Percentiles rank a stretch among this genome's conserved stretches.
Conservation (phyloP, 2,329 filamentous ascomycete species). For the Onygenales sp. region DNA sequence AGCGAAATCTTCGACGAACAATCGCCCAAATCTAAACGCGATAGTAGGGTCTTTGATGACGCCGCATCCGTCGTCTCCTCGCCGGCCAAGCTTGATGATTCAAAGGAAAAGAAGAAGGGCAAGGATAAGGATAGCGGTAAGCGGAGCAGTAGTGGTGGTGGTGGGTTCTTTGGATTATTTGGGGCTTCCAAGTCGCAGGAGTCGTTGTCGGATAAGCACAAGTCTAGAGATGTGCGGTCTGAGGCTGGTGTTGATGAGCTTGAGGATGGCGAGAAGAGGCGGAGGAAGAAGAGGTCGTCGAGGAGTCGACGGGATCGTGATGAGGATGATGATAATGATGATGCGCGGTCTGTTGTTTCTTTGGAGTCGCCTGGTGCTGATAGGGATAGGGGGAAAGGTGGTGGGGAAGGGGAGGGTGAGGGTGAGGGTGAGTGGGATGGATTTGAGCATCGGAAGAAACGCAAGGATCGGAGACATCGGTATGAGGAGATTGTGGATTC, state of each 20-base stretch:
- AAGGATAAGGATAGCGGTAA: conserved; percentile 18
- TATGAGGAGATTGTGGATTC: conserved; percentile 29
- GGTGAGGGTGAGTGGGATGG: conserved; percentile 20
- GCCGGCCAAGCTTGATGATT: conserved; percentile 22
- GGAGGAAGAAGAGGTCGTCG: conserved; percentile 36
- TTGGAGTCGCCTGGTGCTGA: background rate
- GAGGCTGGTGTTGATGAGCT: conserved; percentile 29
- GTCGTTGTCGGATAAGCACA: background rate
- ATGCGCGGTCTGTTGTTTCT: conserved; percentile 9
- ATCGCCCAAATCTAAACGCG: background rate
- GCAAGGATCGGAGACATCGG: conserved; percentile 20
- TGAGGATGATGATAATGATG: conserved; percentile 25
- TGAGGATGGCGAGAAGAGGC: conserved; percentile 32
- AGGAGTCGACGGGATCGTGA: conserved; percentile 17
- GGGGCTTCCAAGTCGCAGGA: conserved; percentile 18
- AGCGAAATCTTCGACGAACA: conserved; percentile 9
- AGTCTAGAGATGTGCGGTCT: conserved; percentile 25
- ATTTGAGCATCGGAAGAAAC: conserved; percentile 8
- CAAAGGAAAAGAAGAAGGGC: conserved; percentile 20
- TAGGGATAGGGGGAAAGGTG: background rate
- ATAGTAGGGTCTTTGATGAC: conserved; percentile 25
- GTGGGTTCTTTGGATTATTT: conserved; percentile 28
- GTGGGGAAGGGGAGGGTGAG: background rate
- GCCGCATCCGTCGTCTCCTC: conserved; percentile 23
- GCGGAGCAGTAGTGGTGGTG: conserved; percentile 8